A percentile compares a stretch with the other conserved stretches of the same genome.
Evolutionary conservation across 78 protist species (phyloP).

Genomic region (Diacronema lutheri): DNA sequence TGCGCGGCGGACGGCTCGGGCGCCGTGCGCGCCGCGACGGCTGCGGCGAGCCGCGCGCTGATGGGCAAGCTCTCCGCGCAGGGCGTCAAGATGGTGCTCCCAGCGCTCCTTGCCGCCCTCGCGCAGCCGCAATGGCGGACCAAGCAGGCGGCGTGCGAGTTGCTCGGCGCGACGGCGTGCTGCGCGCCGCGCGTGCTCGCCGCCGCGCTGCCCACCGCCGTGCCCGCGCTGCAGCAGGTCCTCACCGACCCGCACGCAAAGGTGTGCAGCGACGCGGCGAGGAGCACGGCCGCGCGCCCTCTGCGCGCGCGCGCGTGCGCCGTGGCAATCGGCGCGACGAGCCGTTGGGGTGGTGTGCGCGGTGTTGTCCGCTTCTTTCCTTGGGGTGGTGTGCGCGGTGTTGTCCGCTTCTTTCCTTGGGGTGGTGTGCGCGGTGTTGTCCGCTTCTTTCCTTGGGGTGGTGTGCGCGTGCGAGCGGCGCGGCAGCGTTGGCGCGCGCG

Average conservation of each 20-base stretch:
- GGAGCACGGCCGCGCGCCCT: too few species aligned
- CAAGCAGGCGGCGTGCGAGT: conserved; percentile 50
- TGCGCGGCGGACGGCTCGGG: conserved; percentile 12
- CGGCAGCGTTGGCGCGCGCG: too few species aligned
- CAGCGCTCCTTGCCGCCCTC: conserved; percentile 70
- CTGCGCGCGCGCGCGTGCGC: too few species aligned
- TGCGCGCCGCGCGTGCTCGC: conserved; percentile 89
- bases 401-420: too few species aligned
- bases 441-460: too few species aligned
- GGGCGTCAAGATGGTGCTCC: conserved; percentile 87
- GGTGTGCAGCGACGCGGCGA: too few species aligned
- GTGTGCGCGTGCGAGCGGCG: too few species aligned
- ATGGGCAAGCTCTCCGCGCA: conserved; percentile 42
- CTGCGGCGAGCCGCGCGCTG: background rate
- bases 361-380: too few species aligned
- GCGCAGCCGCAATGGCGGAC: conserved; percentile 84
- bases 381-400: too few species aligned
- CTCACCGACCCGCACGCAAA: conserved; percentile 79
- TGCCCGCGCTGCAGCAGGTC: conserved; percentile 74
- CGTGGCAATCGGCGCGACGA: too few species aligned
- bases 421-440: too few species aligned
- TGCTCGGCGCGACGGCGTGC: conserved; percentile 90
- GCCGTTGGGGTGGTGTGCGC: too few species aligned
- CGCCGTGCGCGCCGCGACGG: conserved; percentile 34
- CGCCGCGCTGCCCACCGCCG: conserved; percentile 79